These are phyloP conservation scores for Venturia aucupariae DNA, from an alignment of 2,329 filamentous ascomycete species.

Conservation along the genomic window DNA sequence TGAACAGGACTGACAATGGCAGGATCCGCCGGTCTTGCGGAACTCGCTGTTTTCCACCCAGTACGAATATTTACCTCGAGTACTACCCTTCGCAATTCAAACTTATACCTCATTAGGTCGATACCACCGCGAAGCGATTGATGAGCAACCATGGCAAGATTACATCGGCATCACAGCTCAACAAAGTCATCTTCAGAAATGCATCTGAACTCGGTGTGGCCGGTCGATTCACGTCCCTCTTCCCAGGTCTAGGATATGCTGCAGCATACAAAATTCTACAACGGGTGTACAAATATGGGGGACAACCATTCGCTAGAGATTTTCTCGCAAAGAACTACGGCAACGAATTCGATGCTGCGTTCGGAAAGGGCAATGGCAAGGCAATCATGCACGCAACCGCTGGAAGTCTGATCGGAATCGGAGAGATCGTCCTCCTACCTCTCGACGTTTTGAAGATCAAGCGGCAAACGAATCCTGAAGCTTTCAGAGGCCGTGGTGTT, in stretches of 20 bases:
- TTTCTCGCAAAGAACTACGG: slow-evolving; percentile 75
- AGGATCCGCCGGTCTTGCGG: slow-evolving; percentile 90
- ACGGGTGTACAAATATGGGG: slow-evolving; percentile 97
- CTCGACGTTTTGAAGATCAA: slow-evolving; percentile 99
- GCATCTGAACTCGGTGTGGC: slow-evolving; percentile 61
- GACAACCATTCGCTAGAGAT: slow-evolving; percentile 90
- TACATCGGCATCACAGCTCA: slow-evolving; percentile 55
- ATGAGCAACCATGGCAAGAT: slow-evolving; percentile 94
- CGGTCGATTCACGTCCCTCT: slow-evolving; percentile 86
- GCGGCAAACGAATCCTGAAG: slow-evolving; percentile 96
- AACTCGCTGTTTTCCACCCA: slow-evolving; percentile 86
- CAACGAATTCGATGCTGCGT: slow-evolving; percentile 73
- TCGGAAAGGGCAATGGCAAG: slow-evolving; percentile 96
- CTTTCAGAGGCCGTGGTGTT: slow-evolving; percentile 88
- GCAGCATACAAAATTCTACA: slow-evolving; percentile 97
- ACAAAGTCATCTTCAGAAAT: slow-evolving; percentile 89
- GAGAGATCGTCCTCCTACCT: slow-evolving; percentile 89
- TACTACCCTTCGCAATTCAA: not conserved
- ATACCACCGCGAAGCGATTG: slow-evolving; percentile 96
- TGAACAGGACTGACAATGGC: slow-evolving; percentile 18
- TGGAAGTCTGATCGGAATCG: slow-evolving; percentile 90
- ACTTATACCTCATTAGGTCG: slow-evolving; percentile 52
- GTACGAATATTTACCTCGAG: slow-evolving; percentile 37
- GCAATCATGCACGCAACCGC: slow-evolving; percentile 96
- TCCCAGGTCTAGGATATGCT: slow-evolving; percentile 93